Conservation (phyloP, 192 early-diverging fungal species). For the Rhizophagus clarus region DNA sequence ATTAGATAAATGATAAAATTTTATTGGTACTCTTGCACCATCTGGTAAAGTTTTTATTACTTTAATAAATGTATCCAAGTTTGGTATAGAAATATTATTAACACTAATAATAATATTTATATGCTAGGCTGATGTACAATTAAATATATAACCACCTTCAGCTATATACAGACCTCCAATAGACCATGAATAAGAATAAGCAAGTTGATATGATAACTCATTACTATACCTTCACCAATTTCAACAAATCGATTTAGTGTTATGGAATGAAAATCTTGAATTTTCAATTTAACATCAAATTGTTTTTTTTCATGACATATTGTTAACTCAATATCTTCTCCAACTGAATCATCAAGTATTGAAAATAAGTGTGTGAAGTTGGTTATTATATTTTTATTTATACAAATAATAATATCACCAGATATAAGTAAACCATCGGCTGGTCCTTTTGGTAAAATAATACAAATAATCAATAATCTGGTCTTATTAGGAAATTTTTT, state of each 20-base stretch:
- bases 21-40: slow-evolving; percentile 55
- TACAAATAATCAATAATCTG: slow-evolving; percentile 68
- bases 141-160: slow-evolving; percentile 66
- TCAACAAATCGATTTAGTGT: slow-evolving; percentile 85
- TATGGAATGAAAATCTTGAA: slow-evolving; percentile 74
- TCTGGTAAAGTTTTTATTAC: slow-evolving; percentile 67
- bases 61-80: slow-evolving; percentile 67
- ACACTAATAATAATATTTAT: slow-evolving; percentile 68
- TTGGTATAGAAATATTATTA: slow-evolving; percentile 64
- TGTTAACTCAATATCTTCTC: slow-evolving; percentile 49
- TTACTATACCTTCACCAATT: slow-evolving; percentile 82
- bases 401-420: slow-evolving; percentile 71
- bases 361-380: slow-evolving; percentile 71
- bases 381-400: slow-evolving; percentile 64
- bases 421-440: slow-evolving; percentile 60
- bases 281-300: slow-evolving; percentile 44
- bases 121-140: slow-evolving; percentile 64
- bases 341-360: slow-evolving; percentile 66
- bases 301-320: slow-evolving; percentile 59
- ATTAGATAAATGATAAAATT: slow-evolving; percentile 77
- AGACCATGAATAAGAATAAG: slow-evolving; percentile 68
- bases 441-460: slow-evolving; percentile 70
- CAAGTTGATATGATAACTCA: slow-evolving; percentile 76
- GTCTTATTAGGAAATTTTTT: slow-evolving; percentile 61
- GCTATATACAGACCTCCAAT: slow-evolving; percentile 82